Base-by-base conservation (phyloP, 768 basidiomycete genomes). In the Hygrocybe punicea region DNA sequence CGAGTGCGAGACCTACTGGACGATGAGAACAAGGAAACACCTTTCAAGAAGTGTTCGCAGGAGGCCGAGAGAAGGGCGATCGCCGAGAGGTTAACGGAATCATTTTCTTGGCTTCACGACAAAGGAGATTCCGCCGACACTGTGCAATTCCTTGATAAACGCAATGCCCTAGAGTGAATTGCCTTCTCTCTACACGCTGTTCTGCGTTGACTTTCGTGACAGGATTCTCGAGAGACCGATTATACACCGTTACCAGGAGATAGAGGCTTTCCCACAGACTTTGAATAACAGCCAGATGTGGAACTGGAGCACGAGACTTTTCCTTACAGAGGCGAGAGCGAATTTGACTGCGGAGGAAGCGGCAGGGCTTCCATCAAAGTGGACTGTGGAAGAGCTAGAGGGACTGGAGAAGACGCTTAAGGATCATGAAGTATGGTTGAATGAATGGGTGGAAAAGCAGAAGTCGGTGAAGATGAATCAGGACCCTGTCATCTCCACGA, bases 271-370 rank as follows among this genome's bases (percentile, higher is more conserved):
- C 73, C 89, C 91, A 3, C 81, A 84, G 60, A 85, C 87, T 1
- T 78, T 98, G 54, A 89, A 93, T 66, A 87, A 81, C 73, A 85
- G 83, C 57, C 89, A 91, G 68, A 87, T 84, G 83, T 88, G 84
- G 89, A 93, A 85, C 73, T 99, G 84, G 90, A 87, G 80, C 71
- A 89, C 84, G 57, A 86, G 80, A 14, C 70, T 90, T n/a, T 99
- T 98, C 86, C 80, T 97, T 25, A 73, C 78, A 1, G 89, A 93
- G 53, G 94, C 95, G 21, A 78, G 78, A 6, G 68, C 78, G 56
- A 95, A 96, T 70, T 73, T 89, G 44, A 91, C 91, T 2, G 71
- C 73, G 3, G 89, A 90, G 62, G 72, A 78, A 13, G 77, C 78
- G 9, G 79, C 77, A 0, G 86, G 79, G 4, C 71, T 84, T 6